Base-by-base conservation (phyloP, 345 rosid species). In the Citropsis articulata region DNA sequence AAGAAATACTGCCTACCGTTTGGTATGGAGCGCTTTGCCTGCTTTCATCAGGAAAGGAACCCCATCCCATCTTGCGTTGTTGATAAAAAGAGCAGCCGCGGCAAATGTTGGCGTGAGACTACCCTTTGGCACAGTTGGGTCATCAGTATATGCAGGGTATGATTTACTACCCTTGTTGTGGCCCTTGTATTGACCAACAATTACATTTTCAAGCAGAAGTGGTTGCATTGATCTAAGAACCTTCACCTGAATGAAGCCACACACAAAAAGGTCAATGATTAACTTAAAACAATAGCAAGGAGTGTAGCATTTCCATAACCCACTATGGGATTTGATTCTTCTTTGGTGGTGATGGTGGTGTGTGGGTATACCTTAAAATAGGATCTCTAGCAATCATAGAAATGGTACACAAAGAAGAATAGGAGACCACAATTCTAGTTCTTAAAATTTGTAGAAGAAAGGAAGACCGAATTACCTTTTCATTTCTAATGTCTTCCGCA, bases 51-150 rank as follows among this genome's bases (percentile, higher is more conserved):
- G 88, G 80, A 95, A 95, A 57, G 98, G 96, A 69, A 95, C 99
- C n/a, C 98, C 98, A 53, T 95, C 98, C 98, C 98, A 95, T 79
- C 98, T 81, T 24, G 94, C 97, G 45, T 95, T 95, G 76, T 93
- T 87, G 53, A 95, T 90, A 78, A 92, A 95, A 75, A 95, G 87
- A 64, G 97, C 97, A 7, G 98, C 97, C 0, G 98, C 98, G 1
- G 98, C 94, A 84, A 95, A 95, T 74, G 98, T 95, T n/a, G 98
- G 98, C 0, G 98, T 92, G 7, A 88, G 73, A 84, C 98, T 95
- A 74, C 79, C 84, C 7, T 86, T 91, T 5, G 96, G 89, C 67
- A 93, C 93, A 0, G 94, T 90, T 55, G 94, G 85, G 79, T 95
- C 98, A 78, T 92, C 98, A 36, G 86, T 89, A 73, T 95, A 93